phyloP scores from a whole-genome alignment of 2,329 filamentous ascomycete genomes.

The Fusarium palustre region DNA sequence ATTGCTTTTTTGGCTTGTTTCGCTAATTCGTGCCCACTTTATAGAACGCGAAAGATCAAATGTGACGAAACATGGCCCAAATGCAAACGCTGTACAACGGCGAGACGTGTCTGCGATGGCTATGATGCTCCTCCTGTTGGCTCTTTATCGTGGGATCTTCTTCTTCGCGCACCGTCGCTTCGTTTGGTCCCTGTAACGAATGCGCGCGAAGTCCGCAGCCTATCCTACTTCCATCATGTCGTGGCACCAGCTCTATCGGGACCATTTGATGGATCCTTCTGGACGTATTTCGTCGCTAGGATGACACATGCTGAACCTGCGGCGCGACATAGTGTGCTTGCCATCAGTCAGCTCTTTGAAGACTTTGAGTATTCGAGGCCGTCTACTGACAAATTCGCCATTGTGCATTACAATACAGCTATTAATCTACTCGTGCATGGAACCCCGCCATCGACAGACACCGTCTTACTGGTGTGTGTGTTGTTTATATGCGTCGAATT shows the following conservation, averaged over 20 bases:
- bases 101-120: constrained; percentile 66
- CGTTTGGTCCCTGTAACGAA: constrained; percentile 40
- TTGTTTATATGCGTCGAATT: constrained; percentile 60
- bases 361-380: constrained; percentile 41
- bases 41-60: constrained; percentile 66
- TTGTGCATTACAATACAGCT: constrained; percentile 57
- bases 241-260: constrained; percentile 54
- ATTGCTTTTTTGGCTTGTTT: background rate
- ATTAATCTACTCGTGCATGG: constrained; percentile 51
- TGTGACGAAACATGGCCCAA: constrained; percentile 66
- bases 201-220: constrained; percentile 47
- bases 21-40: background rate
- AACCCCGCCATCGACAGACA: constrained; percentile 43
- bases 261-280: constrained; percentile 54
- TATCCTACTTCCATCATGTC: constrained; percentile 55
- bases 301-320: constrained; percentile 54
- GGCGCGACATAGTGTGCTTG: constrained; percentile 54
- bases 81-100: constrained; percentile 64
- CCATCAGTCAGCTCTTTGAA: constrained; percentile 57
- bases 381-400: constrained; percentile 44
- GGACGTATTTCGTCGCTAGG: constrained; percentile 56
- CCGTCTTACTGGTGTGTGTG: constrained; percentile 55
- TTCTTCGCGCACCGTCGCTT: constrained; percentile 45
- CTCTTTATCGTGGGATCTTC: constrained; percentile 52
- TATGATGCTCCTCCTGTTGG: constrained; percentile 55